Conservation (phyloP, 306 rosid genomes). For the Myrica gale region DNA sequence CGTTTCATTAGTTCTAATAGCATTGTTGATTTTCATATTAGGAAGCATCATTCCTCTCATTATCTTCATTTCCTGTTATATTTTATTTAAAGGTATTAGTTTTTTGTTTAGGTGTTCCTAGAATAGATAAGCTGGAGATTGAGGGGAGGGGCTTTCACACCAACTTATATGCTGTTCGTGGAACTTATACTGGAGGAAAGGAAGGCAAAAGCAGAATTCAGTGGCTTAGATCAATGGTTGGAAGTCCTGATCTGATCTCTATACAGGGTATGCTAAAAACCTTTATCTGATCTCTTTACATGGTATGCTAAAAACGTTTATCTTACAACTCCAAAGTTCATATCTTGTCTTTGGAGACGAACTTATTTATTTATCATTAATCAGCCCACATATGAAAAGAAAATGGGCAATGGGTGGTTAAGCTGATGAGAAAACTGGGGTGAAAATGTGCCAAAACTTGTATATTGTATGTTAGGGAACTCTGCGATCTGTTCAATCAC, state of each 20-base stretch:
- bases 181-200: conserved; percentile 89
- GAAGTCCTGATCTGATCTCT: conserved; percentile 99
- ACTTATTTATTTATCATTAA: neutral
- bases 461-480: neutral
- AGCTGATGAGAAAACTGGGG: neutral
- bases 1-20: neutral
- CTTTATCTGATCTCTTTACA: conserved; percentile 78
- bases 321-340: neutral
- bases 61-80: conserved; percentile 15
- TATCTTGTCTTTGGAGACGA: neutral
- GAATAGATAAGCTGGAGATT: conserved; percentile 87
- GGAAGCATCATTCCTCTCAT: conserved; percentile 11
- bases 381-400: neutral
- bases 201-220: conserved; percentile 96
- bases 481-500: neutral
- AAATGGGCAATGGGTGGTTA: neutral
- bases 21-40: neutral
- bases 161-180: conserved; percentile 90
- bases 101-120: conserved; percentile 67
- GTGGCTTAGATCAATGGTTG: conserved; percentile 99
- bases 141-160: conserved; percentile 44
- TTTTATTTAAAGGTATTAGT: neutral
- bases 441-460: neutral
- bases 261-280: conserved; percentile 59
- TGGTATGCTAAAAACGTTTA: conserved; percentile 40